Conservation (phyloP, 805 yeast genomes). For the Saccharomycopsis olivae region DNA sequence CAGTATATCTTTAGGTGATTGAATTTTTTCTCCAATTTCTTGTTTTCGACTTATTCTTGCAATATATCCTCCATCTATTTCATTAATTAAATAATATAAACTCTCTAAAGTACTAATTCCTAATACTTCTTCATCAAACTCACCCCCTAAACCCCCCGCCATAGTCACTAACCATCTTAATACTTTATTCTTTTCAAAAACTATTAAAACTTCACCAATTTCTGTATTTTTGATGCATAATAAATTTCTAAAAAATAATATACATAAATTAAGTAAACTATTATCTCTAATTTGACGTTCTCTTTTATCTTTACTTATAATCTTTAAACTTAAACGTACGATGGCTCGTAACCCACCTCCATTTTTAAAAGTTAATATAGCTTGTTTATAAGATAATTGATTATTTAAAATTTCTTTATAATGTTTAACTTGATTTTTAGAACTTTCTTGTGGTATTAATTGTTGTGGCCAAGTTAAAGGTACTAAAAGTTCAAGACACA, state of each 20-base stretch:
- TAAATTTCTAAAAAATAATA: slow-evolving; percentile 71
- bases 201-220: slow-evolving; percentile 41
- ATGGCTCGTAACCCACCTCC: slow-evolving; percentile 63
- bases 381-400: slow-evolving; percentile 64
- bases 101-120: slow-evolving; percentile 61
- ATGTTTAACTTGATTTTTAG: slow-evolving; percentile 44
- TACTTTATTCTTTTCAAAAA: slow-evolving; percentile 62
- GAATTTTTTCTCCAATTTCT: background rate
- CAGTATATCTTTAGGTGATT: background rate
- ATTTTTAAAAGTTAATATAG: slow-evolving; percentile 42
- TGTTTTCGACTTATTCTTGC: too few relatives aligned
- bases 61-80: slow-evolving; percentile 31
- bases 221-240: slow-evolving; percentile 40
- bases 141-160: slow-evolving; percentile 51
- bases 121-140: slow-evolving; percentile 50
- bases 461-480: slow-evolving; percentile 80
- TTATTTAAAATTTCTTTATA: slow-evolving; percentile 53
- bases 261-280: slow-evolving; percentile 57
- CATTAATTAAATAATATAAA: slow-evolving; percentile 49
- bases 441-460: slow-evolving; percentile 44
- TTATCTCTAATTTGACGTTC: slow-evolving; percentile 65
- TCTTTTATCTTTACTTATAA: slow-evolving; percentile 37
- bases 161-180: slow-evolving; percentile 64
- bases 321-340: slow-evolving; percentile 55
- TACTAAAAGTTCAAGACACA: slow-evolving; percentile 71